phyloP scores from a whole-genome alignment of 306 rosid genomes.

The Begonia masoniana region DNA sequence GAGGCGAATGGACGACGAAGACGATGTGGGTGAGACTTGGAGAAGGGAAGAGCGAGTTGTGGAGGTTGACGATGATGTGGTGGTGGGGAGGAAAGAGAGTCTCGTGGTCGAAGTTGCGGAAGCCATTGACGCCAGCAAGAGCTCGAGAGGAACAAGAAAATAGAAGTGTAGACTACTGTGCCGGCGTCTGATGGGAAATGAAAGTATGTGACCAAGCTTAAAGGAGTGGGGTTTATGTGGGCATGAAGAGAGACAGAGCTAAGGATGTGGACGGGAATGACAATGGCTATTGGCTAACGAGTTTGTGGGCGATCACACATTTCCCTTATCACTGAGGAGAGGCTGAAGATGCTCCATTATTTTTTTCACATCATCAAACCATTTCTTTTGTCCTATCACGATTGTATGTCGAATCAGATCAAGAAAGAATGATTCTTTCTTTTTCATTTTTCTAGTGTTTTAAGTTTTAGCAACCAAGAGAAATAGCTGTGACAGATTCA shows the following conservation, averaged over 20 bases:
- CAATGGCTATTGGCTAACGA: conserved; percentile 26
- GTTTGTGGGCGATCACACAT: too few species aligned
- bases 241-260: conserved; percentile 6
- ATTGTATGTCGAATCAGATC: too few species aligned
- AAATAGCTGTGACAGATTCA: too few species aligned
- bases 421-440: too few species aligned
- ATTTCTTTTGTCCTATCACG: too few species aligned
- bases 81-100: conserved; percentile 50
- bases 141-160: conserved; percentile 1
- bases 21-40: conserved; percentile 32
- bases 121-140: conserved; percentile 41
- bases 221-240: too few species aligned
- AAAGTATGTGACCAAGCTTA: too few species aligned
- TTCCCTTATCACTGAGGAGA: conserved; percentile 87
- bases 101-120: conserved; percentile 54
- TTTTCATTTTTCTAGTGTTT: too few species aligned
- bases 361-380: conserved; percentile 16
- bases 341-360: conserved; percentile 54
- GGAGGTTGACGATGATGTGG: conserved; percentile 27
- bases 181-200: conserved; percentile 4
- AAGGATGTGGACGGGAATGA: conserved; percentile 48
- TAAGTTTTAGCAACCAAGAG: too few species aligned
- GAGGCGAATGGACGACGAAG: conserved; percentile 32
- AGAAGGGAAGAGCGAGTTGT: conserved; percentile 28
- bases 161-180: not conserved